Base-by-base conservation (phyloP, 1,139 yeast genomes). In the Hyphopichia wangnamkhiaoensis region DNA sequence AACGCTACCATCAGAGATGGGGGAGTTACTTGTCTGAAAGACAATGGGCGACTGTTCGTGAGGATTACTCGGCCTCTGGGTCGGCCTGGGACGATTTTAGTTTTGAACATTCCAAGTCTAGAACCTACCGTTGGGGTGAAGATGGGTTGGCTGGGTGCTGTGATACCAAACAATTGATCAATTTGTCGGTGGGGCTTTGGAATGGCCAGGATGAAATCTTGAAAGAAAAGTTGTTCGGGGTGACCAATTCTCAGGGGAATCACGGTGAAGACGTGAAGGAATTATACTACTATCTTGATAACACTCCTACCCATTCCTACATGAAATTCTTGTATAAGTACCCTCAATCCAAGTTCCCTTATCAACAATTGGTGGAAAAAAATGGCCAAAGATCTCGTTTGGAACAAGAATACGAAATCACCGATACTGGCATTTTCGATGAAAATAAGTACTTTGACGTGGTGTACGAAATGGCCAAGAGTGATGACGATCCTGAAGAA, bases 51-150 rank as follows among this genome's bases (percentile, higher is more conserved):
- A 86, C 95, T 0, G 97, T 93, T 8, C 71, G 97, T 46, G 97
- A 91, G 62, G 98, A 91, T 59, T 91, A 91, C 62, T 86, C 96
- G 0, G 69, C 63, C 35, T 75, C 84, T 53, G 98, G 98, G 34
- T 93, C 90, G 51, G 97, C 97, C 3, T 91, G 98, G 98, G 76
- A 83, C 27, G 81, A 84, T 52, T 91, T 91, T 62, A 90, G 95
- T 8, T 90, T 90, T 60, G 95, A 88, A 44, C 91, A 88, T 47
- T 87, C 95, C 3, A 75, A 82, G 47, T 79, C 94, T 20, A 74
- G 98, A 55, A 81, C 88, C 14, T 91, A 87, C 58, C 74, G 98
- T 39, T 91, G 98, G 98, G 96, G 96, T 35, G 98, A 91, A 62
- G 98, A 91, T 59, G 98, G 98, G 3, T 71, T 91, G 52, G 95